These are phyloP conservation scores for Coix lacrymajobi DNA, from an alignment of 176 grass and related monocot species.

Conservation along the genomic window DNA sequence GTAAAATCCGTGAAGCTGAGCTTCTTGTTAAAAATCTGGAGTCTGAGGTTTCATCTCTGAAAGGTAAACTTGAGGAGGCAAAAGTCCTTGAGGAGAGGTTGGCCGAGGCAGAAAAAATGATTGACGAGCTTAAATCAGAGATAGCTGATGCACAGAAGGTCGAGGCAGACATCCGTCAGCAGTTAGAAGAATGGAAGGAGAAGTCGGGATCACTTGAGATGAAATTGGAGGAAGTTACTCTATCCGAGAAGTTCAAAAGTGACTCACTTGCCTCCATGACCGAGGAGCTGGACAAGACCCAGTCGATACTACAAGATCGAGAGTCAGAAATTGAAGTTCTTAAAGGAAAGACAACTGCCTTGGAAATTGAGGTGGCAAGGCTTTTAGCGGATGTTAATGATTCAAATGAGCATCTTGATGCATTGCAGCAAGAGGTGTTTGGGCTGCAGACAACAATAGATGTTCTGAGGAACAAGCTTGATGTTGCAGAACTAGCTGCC, in stretches of 20 bases:
- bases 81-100: constrained; percentile 48
- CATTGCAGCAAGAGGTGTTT: constrained; percentile 56
- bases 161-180: constrained; percentile 33
- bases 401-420: constrained; percentile 51
- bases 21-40: constrained; percentile 59
- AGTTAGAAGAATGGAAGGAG: constrained; percentile 71
- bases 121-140: constrained; percentile 53
- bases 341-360: constrained; percentile 41
- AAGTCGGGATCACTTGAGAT: constrained; percentile 55
- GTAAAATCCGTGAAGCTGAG: constrained; percentile 56
- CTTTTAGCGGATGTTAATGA: constrained; percentile 58
- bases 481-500: constrained; percentile 54
- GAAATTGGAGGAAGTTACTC: constrained; percentile 45
- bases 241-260: constrained; percentile 61
- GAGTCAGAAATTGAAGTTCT: constrained; percentile 70
- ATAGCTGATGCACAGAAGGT: constrained; percentile 54
- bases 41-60: constrained; percentile 45
- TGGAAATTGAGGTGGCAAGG: constrained; percentile 70
- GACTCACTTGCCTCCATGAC: constrained; percentile 46
- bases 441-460: constrained; percentile 63
- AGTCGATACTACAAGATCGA: constrained; percentile 48
- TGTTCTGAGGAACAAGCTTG: constrained; percentile 63
- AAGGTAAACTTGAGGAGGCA: constrained; percentile 60
- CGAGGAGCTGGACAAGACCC: constrained; percentile 39
- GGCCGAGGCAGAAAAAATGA: constrained; percentile 41